Evolutionary conservation across 2,329 filamentous ascomycete species (phyloP).

Genomic region (Claviceps humidiphila): DNA sequence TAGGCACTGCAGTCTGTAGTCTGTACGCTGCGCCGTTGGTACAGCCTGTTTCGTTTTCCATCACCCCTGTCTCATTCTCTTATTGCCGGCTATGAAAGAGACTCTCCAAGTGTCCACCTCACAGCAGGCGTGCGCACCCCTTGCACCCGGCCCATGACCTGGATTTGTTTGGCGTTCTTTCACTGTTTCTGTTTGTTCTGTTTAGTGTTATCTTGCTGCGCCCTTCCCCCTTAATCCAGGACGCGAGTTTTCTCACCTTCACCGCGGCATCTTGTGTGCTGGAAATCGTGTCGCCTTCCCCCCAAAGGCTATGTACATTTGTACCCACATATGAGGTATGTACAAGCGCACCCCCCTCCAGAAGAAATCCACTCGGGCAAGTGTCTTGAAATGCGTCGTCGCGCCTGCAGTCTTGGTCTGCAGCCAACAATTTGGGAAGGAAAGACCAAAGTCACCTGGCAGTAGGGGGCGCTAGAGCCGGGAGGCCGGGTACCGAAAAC

Average conservation of each 20-base stretch:
- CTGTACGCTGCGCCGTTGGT: neutral
- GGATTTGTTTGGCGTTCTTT: constrained; percentile 3
- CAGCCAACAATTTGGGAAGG: neutral
- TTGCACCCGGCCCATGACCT: constrained; percentile 8
- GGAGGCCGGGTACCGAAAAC: constrained; percentile 3
- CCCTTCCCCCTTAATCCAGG: neutral
- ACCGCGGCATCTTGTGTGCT: neutral
- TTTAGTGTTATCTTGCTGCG: neutral
- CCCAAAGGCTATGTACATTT: neutral
- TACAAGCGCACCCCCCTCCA: neutral
- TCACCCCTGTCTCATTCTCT: neutral
- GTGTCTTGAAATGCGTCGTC: neutral
- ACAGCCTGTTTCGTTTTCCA: neutral
- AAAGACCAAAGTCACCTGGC: neutral
- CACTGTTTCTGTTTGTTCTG: neutral
- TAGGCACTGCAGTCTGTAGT: neutral
- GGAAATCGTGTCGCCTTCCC: neutral
- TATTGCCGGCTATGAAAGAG: neutral
- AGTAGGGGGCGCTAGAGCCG: constrained; percentile 1
- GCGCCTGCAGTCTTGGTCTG: constrained; percentile 1
- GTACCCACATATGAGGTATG: neutral
- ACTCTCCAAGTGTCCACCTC: constrained; percentile 2
- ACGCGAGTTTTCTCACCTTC: neutral
- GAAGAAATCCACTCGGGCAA: neutral
- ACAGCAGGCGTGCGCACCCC: constrained; percentile 6